Conservation (phyloP, 2,329 filamentous ascomycete species). For the Elsinoe ampelina region DNA sequence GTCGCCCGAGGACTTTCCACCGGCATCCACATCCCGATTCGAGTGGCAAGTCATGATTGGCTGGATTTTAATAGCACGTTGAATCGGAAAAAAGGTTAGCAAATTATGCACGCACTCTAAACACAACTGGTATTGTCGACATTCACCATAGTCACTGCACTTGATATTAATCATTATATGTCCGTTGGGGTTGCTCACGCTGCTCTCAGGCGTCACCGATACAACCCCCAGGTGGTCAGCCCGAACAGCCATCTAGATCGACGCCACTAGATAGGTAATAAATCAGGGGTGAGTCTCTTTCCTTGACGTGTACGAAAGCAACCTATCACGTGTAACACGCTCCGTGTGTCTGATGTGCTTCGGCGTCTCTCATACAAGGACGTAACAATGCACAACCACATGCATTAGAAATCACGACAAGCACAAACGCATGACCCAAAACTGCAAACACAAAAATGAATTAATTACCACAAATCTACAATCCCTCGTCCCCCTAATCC, state of each 20-base stretch:
- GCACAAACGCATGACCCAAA: too few relatives aligned
- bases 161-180: too few relatives aligned
- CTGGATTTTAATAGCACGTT: conserved; percentile 2
- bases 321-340: too few relatives aligned
- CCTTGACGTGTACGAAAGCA: background rate
- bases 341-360: too few relatives aligned
- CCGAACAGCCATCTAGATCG: background rate
- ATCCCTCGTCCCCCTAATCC: background rate
- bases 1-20: background rate
- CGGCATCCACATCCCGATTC: background rate
- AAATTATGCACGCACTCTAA: background rate
- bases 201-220: background rate
- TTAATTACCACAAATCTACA: background rate
- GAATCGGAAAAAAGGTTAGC: background rate
- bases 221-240: background rate
- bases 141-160: background rate
- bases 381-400: too few relatives aligned
- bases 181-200: too few relatives aligned
- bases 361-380: too few relatives aligned
- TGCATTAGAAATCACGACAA: too few relatives aligned
- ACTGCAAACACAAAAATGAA: background rate
- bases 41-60: background rate
- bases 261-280: background rate
- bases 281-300: background rate
- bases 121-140: background rate